Evolutionary conservation across 352 stramenopile species (phyloP).

Genomic region (Pseudoperonospora humuli): DNA sequence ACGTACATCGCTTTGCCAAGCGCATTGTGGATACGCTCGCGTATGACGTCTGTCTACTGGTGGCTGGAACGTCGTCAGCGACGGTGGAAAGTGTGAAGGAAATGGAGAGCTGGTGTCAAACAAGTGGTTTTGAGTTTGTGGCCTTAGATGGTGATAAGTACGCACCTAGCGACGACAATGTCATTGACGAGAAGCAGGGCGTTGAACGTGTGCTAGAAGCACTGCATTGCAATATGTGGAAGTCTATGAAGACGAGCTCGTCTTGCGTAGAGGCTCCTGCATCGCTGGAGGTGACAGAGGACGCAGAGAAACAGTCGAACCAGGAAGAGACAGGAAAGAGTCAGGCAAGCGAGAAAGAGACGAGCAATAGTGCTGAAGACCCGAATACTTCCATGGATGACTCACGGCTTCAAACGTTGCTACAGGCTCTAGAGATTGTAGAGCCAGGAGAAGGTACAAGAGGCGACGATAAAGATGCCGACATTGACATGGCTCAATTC

Average conservation of each 20-base stretch:
- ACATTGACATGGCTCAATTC: constrained; percentile 56
- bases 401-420: constrained; percentile 33
- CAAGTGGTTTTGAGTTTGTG: constrained; percentile 61
- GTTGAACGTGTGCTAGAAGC: constrained; percentile 67
- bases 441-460: constrained; percentile 2
- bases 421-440: constrained; percentile 37
- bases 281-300: neutral
- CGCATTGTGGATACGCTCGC: constrained; percentile 39
- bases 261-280: neutral
- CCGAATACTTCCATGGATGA: constrained; percentile 18
- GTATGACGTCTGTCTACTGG: constrained; percentile 58
- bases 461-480: constrained; percentile 20
- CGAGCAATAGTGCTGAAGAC: constrained; percentile 1
- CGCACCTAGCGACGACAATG: neutral
- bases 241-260: constrained; percentile 53
- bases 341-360: constrained; percentile 1
- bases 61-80: constrained; percentile 16
- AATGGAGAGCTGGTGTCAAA: constrained; percentile 47
- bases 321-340: neutral
- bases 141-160: constrained; percentile 8
- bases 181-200: constrained; percentile 35
- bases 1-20: constrained; percentile 33
- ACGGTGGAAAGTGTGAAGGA: constrained; percentile 23
- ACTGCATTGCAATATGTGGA: constrained; percentile 75
- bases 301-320: neutral